These are phyloP conservation scores for Santalum album DNA, from an alignment of 164 flowering plant species.

Conservation along the genomic window DNA sequence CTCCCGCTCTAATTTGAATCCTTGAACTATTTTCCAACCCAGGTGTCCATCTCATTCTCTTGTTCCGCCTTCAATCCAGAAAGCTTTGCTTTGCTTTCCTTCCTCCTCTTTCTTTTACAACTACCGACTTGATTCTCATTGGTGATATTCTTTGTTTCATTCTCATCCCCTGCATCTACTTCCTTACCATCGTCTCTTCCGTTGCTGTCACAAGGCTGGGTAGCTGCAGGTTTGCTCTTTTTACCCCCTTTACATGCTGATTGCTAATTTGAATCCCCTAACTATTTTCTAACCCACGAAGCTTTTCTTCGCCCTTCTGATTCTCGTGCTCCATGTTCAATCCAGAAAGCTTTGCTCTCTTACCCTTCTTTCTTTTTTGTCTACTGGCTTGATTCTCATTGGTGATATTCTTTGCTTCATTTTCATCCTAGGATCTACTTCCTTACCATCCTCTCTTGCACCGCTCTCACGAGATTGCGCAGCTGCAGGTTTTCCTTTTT, in stretches of 20 bases:
- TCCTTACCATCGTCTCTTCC: conserved; percentile 10
- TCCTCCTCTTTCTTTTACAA: conserved; percentile 2
- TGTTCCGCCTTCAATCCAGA: neutral
- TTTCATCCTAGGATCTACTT: conserved; percentile 5
- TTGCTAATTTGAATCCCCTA: conserved; percentile 14
- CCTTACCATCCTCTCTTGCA: conserved; percentile 9
- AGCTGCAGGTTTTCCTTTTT: conserved; percentile 5
- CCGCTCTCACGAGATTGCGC: conserved; percentile 6
- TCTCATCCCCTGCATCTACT: conserved; percentile 4
- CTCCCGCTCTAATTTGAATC: conserved; percentile 12
- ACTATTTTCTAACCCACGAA: conserved; percentile 4
- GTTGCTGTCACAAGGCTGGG: conserved; percentile 7
- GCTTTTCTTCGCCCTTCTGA: conserved; percentile 11
- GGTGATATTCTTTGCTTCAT: neutral
- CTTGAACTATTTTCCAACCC: conserved; percentile 5
- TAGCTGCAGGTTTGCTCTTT: conserved; percentile 5
- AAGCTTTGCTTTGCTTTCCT: neutral
- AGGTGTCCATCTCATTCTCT: conserved; percentile 6
- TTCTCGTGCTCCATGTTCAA: conserved; percentile 2
- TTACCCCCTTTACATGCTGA: too few relatives aligned
- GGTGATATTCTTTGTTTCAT: neutral
- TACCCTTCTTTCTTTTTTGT: neutral
- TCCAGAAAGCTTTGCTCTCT: neutral
- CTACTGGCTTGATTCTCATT: neutral
- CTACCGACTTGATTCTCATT: neutral